Evolutionary conservation across 2,329 filamentous ascomycete species (phyloP).

Genomic region (Immersiporthe knoxdaviesiana): DNA sequence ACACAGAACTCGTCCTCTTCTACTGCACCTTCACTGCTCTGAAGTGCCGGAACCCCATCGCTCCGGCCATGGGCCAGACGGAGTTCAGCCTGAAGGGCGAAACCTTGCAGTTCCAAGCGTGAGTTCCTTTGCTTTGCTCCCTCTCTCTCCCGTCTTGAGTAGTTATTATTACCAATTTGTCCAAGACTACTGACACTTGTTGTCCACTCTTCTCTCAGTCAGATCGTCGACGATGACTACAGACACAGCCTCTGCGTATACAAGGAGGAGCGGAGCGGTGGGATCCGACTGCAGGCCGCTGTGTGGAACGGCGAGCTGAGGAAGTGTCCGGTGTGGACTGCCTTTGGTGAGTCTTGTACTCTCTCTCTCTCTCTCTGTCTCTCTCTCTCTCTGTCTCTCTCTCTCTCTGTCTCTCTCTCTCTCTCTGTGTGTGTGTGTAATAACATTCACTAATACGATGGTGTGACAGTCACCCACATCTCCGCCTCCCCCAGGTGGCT

Average conservation of each 20-base stretch:
- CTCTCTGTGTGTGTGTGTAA: too few relatives aligned
- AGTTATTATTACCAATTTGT: neutral
- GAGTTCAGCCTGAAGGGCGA: slow-evolving; percentile 54
- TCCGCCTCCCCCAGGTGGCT: slow-evolving; percentile 55
- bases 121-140: slow-evolving; percentile 35
- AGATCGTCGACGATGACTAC: slow-evolving; percentile 59
- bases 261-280: slow-evolving; percentile 51
- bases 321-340: slow-evolving; percentile 65
- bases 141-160: too few relatives aligned
- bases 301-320: slow-evolving; percentile 58
- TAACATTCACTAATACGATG: neutral
- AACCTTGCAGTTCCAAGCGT: slow-evolving; percentile 60
- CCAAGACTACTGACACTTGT: neutral
- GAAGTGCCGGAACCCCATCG: slow-evolving; percentile 54
- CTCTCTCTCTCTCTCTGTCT: neutral
- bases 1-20: slow-evolving; percentile 61
- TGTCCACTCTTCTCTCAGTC: slow-evolving; percentile 41
- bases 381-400: neutral
- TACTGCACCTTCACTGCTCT: slow-evolving; percentile 61
- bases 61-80: slow-evolving; percentile 46
- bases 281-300: slow-evolving; percentile 58
- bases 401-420: neutral
- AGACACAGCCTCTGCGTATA: slow-evolving; percentile 59
- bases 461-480: slow-evolving; percentile 55
- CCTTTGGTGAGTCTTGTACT: slow-evolving; percentile 53